Percentiles rank a stretch among this genome's conserved stretches.
Conservation (phyloP, 495 filamentous ascomycete genomes). For the Diplogelasinospora grovesii region DNA sequence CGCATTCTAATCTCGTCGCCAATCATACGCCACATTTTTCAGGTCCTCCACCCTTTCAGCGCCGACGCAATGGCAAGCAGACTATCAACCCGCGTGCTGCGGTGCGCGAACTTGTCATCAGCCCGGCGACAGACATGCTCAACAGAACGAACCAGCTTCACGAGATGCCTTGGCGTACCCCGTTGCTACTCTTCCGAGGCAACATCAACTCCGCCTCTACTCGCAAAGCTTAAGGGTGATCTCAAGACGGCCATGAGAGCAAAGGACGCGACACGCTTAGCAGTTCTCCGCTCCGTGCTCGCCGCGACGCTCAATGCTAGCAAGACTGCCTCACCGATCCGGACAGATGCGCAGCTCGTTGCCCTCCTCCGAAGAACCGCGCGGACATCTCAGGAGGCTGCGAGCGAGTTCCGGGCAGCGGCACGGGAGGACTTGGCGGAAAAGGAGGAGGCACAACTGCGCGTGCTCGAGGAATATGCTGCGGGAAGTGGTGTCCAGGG, state of each 20-base stretch:
- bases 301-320: conserved; percentile 48
- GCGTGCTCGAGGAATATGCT: conserved; percentile 44
- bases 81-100: neutral
- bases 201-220: conserved; percentile 33
- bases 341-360: conserved; percentile 51
- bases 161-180: conserved; percentile 6
- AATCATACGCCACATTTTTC: too few species aligned
- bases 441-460: conserved; percentile 45
- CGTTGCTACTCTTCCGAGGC: conserved; percentile 32
- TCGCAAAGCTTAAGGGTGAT: conserved; percentile 45
- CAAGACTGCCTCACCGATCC: conserved; percentile 48
- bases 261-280: conserved; percentile 48
- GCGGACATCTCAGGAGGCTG: conserved; percentile 32
- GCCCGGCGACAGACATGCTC: conserved; percentile 4
- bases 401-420: conserved; percentile 40
- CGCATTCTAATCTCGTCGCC: too few species aligned
- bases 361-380: conserved; percentile 43
- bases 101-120: too few species aligned
- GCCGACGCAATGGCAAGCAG: neutral
- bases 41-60: neutral
- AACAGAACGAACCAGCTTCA: conserved; percentile 2
- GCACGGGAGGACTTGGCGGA: conserved; percentile 48
- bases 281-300: conserved; percentile 49
- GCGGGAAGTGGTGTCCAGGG: conserved; percentile 34
- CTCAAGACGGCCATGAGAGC: conserved; percentile 54